phyloP scores from a whole-genome alignment of 495 filamentous ascomycete species.

The Parmelia sp. region DNA sequence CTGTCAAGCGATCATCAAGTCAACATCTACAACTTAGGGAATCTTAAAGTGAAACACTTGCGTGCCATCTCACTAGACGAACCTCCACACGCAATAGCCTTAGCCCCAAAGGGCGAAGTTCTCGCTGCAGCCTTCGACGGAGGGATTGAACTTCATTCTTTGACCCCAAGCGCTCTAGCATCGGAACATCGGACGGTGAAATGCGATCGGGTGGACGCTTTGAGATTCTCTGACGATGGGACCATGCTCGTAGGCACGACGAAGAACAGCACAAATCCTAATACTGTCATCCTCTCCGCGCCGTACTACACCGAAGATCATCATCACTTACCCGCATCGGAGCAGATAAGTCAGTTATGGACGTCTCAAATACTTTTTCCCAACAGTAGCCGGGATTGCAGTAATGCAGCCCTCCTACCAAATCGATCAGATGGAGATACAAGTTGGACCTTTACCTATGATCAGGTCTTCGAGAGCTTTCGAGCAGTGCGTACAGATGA shows the following conservation, averaged over 20 bases:
- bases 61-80: conserved; percentile 70
- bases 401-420: conserved; percentile 68
- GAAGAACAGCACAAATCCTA: conserved; percentile 52
- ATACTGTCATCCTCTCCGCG: conserved; percentile 71
- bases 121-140: conserved; percentile 82
- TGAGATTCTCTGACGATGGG: conserved; percentile 79
- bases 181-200: conserved; percentile 74
- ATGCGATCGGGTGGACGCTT: conserved; percentile 68
- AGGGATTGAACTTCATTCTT: conserved; percentile 76
- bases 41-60: conserved; percentile 55
- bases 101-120: conserved; percentile 75
- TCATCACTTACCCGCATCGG: conserved; percentile 43
- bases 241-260: conserved; percentile 80
- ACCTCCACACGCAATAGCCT: conserved; percentile 64
- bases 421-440: conserved; percentile 64
- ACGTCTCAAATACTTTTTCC: conserved; percentile 86
- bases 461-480: conserved; percentile 68
- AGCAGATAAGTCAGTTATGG: conserved; percentile 72
- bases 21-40: conserved; percentile 67
- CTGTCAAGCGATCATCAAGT: conserved; percentile 73
- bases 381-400: conserved; percentile 66
- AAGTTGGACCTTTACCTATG: conserved; percentile 74
- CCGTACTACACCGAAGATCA: conserved; percentile 60
- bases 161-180: conserved; percentile 54
- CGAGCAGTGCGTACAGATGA: conserved; percentile 70